phyloP scores from a whole-genome alignment of 345 rosid species.

The Eucalyptus pumila region DNA sequence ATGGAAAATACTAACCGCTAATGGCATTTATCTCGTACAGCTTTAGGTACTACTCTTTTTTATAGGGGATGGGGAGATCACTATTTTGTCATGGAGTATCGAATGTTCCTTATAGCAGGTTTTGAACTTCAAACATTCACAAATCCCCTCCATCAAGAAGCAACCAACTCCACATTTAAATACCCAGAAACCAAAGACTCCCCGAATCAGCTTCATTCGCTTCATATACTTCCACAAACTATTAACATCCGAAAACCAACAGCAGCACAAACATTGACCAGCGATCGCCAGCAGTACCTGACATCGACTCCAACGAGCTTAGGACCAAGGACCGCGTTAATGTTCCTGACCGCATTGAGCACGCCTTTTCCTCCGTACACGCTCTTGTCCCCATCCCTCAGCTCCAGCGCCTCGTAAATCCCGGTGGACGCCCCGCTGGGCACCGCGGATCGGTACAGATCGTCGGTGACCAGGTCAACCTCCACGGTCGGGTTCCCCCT shows the following conservation, averaged over 20 bases:
- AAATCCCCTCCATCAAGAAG: neutral
- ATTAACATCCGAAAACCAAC: neutral
- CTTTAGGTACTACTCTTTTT: neutral
- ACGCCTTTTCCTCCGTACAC: slow-evolving; percentile 96
- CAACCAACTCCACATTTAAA: neutral
- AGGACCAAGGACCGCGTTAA: slow-evolving; percentile 69
- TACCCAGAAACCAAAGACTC: neutral
- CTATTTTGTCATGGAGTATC: neutral
- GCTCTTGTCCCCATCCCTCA: slow-evolving; percentile 77
- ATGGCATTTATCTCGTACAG: neutral
- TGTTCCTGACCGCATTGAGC: slow-evolving; percentile 58
- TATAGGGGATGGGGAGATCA: neutral
- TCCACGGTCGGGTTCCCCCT: slow-evolving; percentile 96
- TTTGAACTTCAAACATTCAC: neutral
- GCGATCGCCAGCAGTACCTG: slow-evolving; percentile 28
- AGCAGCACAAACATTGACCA: neutral
- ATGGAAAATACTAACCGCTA: neutral
- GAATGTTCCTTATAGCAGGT: neutral
- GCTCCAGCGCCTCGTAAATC: slow-evolving; percentile 94
- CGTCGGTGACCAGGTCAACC: slow-evolving; percentile 84
- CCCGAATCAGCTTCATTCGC: neutral
- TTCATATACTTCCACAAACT: neutral
- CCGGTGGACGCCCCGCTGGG: slow-evolving; percentile 99
- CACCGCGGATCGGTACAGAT: slow-evolving; percentile 80
- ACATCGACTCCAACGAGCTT: slow-evolving; percentile 88